A percentile compares a stretch with the other conserved stretches of the same genome.
Evolutionary conservation across 2,329 filamentous ascomycete genomes (phyloP).

Genomic region (Pseudodiploospora longispora): DNA sequence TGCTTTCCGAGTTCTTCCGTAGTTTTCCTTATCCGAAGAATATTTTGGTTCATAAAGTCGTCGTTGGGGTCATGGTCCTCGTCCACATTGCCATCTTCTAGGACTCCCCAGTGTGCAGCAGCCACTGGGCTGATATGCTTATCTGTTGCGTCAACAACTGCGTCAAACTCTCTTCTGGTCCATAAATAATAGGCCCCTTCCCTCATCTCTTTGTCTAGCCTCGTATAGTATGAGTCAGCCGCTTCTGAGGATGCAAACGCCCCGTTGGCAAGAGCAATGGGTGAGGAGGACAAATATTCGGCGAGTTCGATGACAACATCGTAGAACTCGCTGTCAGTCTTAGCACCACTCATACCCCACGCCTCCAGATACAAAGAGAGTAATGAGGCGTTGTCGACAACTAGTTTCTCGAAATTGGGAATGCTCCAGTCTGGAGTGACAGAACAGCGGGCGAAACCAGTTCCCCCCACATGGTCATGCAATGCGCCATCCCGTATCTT

Average conservation of each 20-base stretch:
- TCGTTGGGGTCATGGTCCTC: slow-evolving; percentile 80
- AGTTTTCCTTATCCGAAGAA: slow-evolving; percentile 63
- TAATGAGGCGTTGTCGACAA: slow-evolving; percentile 85
- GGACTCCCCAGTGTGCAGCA: slow-evolving; percentile 77
- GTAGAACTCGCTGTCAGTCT: slow-evolving; percentile 61
- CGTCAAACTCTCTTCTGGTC: slow-evolving; percentile 80
- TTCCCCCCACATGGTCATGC: slow-evolving; percentile 46
- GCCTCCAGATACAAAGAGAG: slow-evolving; percentile 79
- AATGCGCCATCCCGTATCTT: slow-evolving; percentile 56
- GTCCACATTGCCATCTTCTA: slow-evolving; percentile 76
- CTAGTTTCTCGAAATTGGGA: slow-evolving; percentile 95
- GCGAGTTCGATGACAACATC: slow-evolving; percentile 74
- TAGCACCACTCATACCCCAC: slow-evolving; percentile 50
- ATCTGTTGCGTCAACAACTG: slow-evolving; percentile 48
- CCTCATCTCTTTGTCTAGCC: slow-evolving; percentile 70
- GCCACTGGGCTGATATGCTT: slow-evolving; percentile 61
- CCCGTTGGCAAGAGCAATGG: slow-evolving; percentile 59
- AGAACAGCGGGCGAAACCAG: slow-evolving; percentile 64
- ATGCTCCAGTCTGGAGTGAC: slow-evolving; percentile 88
- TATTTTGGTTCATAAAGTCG: slow-evolving; percentile 91
- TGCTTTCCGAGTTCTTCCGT: slow-evolving; percentile 63
- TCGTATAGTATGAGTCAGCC: slow-evolving; percentile 70
- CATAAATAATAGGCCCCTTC: slow-evolving; percentile 94
- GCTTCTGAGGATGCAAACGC: slow-evolving; percentile 86
- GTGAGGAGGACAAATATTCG: slow-evolving; percentile 70